Base-by-base conservation (phyloP, 768 basidiomycete species). In the Psilocybe sp. region DNA sequence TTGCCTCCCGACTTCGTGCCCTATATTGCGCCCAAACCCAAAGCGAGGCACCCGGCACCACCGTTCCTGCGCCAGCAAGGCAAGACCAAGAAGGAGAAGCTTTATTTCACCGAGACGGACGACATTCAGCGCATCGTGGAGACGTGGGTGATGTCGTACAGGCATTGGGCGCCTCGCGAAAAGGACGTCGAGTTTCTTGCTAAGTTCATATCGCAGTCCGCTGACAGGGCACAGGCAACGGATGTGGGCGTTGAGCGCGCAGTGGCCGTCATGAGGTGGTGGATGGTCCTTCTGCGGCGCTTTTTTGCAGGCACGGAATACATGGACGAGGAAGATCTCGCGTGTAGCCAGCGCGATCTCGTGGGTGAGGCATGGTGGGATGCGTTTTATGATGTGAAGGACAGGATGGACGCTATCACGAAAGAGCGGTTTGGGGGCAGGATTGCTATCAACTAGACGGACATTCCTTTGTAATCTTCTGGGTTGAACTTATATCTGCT, bases 351-450 rank as follows among this genome's bases (percentile, higher is more conserved):
- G 47, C 53, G 61, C 31, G 70, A 61, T 67, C 69, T 33, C 63
- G 73, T 87, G 38, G 90, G 84, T 2, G 73, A 73, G 61, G 80
- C 80, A 35, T 95, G 92, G 93, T 95, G 92, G 92, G 73, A 68
- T 44, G 80, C 85, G 6, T 94, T 90, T 69, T 70, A 78, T 51
- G 78, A 79, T 28, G 82, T 91, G 2, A 89, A 85, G 69, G 70
- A 59, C 11, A 74, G 72, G 58, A 79, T 94, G 68, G 86, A 92
- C 56, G 69, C 65, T n/a, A 75, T 83, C 16, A 78, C 80, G 5
- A 74, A 77, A 53, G 78, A 76, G 64, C 80, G 80, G 50, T 93
- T 89, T 62, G 91, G 92, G 31, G 89, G 92, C 1, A 68, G 69
- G 9, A 62, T 93, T 52, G 84, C 77, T 2, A 67, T 89, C 55